Evolutionary conservation across 805 yeast genomes (phyloP).

Genomic region (Saturnispora diversa): DNA sequence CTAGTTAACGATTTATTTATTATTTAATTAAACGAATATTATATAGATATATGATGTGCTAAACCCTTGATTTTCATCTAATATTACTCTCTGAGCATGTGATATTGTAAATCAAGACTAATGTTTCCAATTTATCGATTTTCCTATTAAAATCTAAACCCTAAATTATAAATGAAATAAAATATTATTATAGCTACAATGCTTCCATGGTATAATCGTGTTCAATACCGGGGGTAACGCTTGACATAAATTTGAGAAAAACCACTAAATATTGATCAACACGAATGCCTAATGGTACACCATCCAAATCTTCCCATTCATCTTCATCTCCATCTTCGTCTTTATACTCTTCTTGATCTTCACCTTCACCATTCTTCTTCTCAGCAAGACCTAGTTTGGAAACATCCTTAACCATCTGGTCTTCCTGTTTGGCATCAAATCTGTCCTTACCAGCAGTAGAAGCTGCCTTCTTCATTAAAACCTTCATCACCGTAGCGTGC

Average conservation of each 20-base stretch:
- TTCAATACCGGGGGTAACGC: slow-evolving; percentile 96
- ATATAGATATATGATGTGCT: neutral
- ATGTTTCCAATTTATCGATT: too few relatives aligned
- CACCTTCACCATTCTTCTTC: slow-evolving; percentile 16
- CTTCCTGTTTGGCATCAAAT: slow-evolving; percentile 19
- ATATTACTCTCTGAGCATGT: too few relatives aligned
- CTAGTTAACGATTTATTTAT: neutral
- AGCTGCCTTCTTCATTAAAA: slow-evolving; percentile 68
- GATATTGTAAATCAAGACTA: too few relatives aligned
- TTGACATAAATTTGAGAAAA: slow-evolving; percentile 87
- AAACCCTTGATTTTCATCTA: too few relatives aligned
- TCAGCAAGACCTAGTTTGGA: slow-evolving; percentile 41
- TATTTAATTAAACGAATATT: neutral
- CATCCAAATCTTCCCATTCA: slow-evolving; percentile 21
- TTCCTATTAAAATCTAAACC: too few relatives aligned
- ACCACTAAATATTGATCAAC: slow-evolving; percentile 89
- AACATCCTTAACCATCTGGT: slow-evolving; percentile 34
- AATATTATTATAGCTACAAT: too few relatives aligned
- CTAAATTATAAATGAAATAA: too few relatives aligned
- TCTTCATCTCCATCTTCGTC: slow-evolving; percentile 17
- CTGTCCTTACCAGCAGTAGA: slow-evolving; percentile 31
- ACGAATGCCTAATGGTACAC: slow-evolving; percentile 39
- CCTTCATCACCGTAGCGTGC: slow-evolving; percentile 91
- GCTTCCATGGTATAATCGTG: slow-evolving; percentile 99
- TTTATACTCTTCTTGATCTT: slow-evolving; percentile 14